phyloP scores from a whole-genome alignment of 345 rosid species.

The Turritis glabra region DNA sequence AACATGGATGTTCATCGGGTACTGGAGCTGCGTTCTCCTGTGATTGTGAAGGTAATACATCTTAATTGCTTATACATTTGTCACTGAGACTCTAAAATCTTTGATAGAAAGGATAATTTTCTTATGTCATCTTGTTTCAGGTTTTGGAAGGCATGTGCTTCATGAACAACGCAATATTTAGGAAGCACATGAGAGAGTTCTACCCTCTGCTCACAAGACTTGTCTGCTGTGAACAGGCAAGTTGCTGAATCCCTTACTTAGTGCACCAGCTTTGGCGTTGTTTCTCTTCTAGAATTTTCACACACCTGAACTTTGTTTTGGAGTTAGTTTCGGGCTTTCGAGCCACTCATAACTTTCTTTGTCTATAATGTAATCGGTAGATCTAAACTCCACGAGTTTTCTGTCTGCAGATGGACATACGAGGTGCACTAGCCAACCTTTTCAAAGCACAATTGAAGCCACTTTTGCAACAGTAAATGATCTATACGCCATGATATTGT shows the following conservation, averaged over 20 bases:
- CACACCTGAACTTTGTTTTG: not conserved
- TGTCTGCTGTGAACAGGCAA: slow-evolving; percentile 95
- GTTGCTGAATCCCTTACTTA: not conserved
- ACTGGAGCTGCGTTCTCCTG: slow-evolving; percentile 85
- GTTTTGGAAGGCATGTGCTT: slow-evolving; percentile 94
- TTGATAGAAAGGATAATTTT: not conserved
- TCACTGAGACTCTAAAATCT: not conserved
- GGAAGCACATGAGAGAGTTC: slow-evolving; percentile 82
- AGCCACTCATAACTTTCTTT: not conserved
- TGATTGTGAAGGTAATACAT: slow-evolving; percentile 82
- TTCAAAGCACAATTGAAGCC: slow-evolving; percentile 83
- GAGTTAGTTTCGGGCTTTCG: not conserved
- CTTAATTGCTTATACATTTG: not conserved
- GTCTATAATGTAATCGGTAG: not conserved
- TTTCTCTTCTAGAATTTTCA: not conserved
- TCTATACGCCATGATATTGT: slow-evolving; percentile 3
- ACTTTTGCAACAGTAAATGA: slow-evolving; percentile 54
- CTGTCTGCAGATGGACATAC: slow-evolving; percentile 77
- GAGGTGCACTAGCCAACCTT: slow-evolving; percentile 87
- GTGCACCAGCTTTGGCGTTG: not conserved
- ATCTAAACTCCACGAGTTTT: not conserved
- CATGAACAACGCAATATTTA: slow-evolving; percentile 82
- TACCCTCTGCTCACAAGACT: slow-evolving; percentile 90
- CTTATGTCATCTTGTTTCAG: slow-evolving; percentile 45
- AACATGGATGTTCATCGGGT: slow-evolving; percentile 88